Conservation (phyloP, 1,139 yeast species). For the Geotrichum aggregatum region DNA sequence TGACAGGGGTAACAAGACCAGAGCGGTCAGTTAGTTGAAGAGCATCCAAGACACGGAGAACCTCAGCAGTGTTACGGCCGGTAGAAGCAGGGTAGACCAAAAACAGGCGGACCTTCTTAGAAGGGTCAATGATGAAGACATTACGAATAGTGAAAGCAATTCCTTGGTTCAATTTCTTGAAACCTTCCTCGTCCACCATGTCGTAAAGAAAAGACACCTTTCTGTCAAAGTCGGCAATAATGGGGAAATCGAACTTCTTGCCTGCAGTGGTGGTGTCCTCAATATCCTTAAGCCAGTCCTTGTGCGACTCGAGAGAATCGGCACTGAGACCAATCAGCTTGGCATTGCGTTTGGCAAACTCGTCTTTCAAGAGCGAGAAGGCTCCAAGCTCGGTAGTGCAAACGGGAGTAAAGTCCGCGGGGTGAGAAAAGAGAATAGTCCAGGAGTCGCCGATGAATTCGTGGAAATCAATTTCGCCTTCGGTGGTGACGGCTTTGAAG, state of each 20-base stretch:
- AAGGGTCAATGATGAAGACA: conserved; percentile 82
- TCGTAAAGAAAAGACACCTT: conserved; percentile 80
- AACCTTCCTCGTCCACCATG: conserved; percentile 87
- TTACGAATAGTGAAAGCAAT: conserved; percentile 79
- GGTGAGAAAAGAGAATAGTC: conserved; percentile 85
- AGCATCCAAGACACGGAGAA: conserved; percentile 80
- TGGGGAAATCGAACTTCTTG: conserved; percentile 71
- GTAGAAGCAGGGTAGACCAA: conserved; percentile 86
- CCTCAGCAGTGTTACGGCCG: conserved; percentile 87
- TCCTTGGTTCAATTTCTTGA: conserved; percentile 65
- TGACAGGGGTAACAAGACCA: conserved; percentile 80
- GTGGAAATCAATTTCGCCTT: conserved; percentile 76
- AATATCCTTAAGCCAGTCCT: conserved; percentile 80
- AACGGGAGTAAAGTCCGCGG: conserved; percentile 92
- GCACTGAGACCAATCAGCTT: conserved; percentile 85
- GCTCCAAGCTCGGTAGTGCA: conserved; percentile 95
- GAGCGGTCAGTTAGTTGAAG: conserved; percentile 73
- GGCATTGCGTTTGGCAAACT: conserved; percentile 72
- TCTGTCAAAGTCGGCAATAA: conserved; percentile 77
- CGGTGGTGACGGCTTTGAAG: conserved; percentile 72
- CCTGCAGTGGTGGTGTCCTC: conserved; percentile 68
- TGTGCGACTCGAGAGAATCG: conserved; percentile 71
- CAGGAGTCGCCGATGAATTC: conserved; percentile 75
- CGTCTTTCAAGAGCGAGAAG: conserved; percentile 77
- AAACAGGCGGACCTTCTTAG: conserved; percentile 75